Evolutionary conservation across 1,284 basidiomycete species (phyloP), one percentile per base, ranked within the genome.

Genomic region (Trametes pubescens): DNA sequence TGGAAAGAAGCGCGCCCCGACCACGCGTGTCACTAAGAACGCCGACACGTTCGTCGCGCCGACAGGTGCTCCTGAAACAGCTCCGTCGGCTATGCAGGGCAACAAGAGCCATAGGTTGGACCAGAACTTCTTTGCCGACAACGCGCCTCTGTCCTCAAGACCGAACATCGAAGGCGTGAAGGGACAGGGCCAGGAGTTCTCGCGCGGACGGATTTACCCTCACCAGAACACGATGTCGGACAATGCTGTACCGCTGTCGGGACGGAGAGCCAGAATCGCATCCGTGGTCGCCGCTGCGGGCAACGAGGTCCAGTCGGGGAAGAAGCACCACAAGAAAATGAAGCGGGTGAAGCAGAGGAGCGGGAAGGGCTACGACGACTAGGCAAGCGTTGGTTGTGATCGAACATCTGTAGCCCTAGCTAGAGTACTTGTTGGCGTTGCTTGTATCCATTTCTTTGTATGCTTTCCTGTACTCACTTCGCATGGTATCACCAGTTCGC

Each of bases 311-410:
- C 72, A 73, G 35, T 74, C 77, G 10, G 86, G 86, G 22, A 98
- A 98, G 82, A 96, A 95, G 76, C 91, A 93, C 72, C 93, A 94
- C 82, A 99, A 96, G 80, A 92, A 90, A 73, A 80, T 85, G 79
- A 89, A 94, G 83, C 81, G 90, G 61, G 86, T 86, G 61, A 98
- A 98, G 79, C 91, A 95, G 78, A 81, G 96, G 69, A 95, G 93
- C 72, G 96, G 96, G 29, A 90, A 87, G 73, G 96, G 96, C 34
- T 98, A 98, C 72, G 96, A 96, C 72, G 87, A 74, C 74, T 67
- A 53, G 52, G 14, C 40, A 11, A 38, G 29, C 16, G 11, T 54
- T 32, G 40, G 44, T 52, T 49, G 22, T 37, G 29, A 58, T 49
- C 64, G 29, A 18, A 18, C 35, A 32, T 21, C 43, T 68, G 67